Evolutionary conservation across 139 green algal genomes (phyloP).

Genomic region (Marvania coccoides): DNA sequence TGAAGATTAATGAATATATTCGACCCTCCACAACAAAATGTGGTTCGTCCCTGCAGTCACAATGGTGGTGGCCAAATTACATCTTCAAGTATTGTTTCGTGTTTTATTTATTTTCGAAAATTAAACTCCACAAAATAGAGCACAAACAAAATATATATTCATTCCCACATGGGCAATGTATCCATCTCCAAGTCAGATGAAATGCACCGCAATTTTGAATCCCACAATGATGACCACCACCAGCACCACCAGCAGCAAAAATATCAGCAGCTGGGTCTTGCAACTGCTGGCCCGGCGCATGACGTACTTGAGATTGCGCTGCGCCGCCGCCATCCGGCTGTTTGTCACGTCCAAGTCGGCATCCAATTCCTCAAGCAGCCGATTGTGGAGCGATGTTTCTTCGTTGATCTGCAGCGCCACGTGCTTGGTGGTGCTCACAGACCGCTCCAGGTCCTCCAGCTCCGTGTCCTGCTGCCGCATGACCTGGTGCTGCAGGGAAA

Average conservation of each 20-base stretch:
- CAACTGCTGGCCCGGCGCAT: slow-evolving; percentile 38
- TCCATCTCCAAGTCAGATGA: no score
- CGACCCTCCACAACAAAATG: no score
- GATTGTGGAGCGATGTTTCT: slow-evolving; percentile 77
- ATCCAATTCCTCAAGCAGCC: slow-evolving; percentile 78
- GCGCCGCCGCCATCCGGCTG: slow-evolving; percentile 45
- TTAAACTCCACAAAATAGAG: no score
- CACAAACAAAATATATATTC: no score
- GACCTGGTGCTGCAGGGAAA: slow-evolving; percentile 62
- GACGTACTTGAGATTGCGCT: slow-evolving; percentile 45
- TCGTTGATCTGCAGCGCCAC: slow-evolving; percentile 83
- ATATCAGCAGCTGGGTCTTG: slow-evolving; percentile 44
- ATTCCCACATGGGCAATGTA: no score
- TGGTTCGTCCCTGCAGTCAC: no score
- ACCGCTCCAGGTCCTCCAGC: slow-evolving; percentile 66
- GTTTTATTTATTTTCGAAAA: no score
- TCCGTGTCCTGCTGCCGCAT: slow-evolving; percentile 71
- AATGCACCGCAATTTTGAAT: slow-evolving; percentile 26
- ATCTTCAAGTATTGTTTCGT: no score
- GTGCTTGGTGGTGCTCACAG: slow-evolving; percentile 70
- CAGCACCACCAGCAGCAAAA: slow-evolving; percentile 55
- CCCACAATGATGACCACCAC: slow-evolving; percentile 40
- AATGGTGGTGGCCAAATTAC: no score
- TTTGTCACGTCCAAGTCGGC: slow-evolving; percentile 72
- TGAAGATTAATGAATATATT: no score